These are phyloP conservation scores for Candida sanyiensis DNA, from an alignment of 805 yeast species.

Conservation along the genomic window DNA sequence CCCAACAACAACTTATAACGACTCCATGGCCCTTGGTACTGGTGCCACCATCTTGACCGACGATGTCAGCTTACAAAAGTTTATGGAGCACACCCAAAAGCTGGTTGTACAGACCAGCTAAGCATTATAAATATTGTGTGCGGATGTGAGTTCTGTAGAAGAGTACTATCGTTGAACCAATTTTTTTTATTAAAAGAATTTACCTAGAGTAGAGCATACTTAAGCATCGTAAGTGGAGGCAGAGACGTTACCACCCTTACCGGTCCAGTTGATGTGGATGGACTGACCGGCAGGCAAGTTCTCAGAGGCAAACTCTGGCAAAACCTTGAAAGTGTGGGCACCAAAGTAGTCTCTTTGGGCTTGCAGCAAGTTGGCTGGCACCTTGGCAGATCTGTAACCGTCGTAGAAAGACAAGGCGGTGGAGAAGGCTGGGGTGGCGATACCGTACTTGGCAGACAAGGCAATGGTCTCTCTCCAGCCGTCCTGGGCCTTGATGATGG, in stretches of 20 bases:
- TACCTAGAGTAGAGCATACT: constrained; percentile 10
- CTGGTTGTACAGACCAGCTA: constrained; percentile 18
- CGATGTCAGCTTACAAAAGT: constrained; percentile 32
- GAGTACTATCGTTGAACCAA: not conserved
- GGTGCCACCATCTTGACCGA: constrained; percentile 49
- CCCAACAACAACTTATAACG: constrained; percentile 53
- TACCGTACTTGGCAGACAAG: constrained; percentile 75
- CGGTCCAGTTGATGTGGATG: constrained; percentile 99
- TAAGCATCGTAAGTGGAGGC: constrained; percentile 93
- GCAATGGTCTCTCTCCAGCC: constrained; percentile 92
- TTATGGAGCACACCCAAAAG: constrained; percentile 33
- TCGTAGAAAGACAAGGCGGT: constrained; percentile 97
- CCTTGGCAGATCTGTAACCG: constrained; percentile 92
- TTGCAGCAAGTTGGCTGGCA: constrained; percentile 97
- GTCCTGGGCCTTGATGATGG: constrained; percentile 86
- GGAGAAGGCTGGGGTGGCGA: constrained; percentile 96
- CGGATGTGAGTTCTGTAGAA: not conserved
- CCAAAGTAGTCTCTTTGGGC: constrained; percentile 99
- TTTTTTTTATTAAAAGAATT: not conserved
- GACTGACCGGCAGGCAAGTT: constrained; percentile 71
- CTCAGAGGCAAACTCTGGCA: constrained; percentile 78
- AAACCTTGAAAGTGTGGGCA: constrained; percentile 96
- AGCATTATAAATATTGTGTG: not conserved
- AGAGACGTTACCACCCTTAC: constrained; percentile 96
- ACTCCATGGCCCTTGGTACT: constrained; percentile 28